Base-by-base conservation (phyloP, 805 yeast species). In the Pichia cabralensis region DNA sequence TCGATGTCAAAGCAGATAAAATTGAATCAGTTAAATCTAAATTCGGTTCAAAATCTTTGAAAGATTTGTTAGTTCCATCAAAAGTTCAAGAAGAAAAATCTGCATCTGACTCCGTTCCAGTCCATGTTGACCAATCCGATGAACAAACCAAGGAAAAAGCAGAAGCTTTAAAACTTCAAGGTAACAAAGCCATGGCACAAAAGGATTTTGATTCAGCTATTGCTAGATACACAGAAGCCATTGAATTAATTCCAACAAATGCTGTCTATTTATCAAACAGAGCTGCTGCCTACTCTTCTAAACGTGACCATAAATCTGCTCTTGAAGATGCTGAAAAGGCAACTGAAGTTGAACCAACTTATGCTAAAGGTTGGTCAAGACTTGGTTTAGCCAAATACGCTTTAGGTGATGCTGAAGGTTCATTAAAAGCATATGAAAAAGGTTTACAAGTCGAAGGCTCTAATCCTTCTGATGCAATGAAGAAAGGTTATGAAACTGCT, bases 351-450 rank as follows among this genome's bases (percentile, higher is more conserved):
- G 86, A 89, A 53, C 80, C 96, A 35, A 49, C 64, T 6, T 92
- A 84, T 49, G 76, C 95, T 22, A 88, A 89, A 65, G 96, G 95
- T 9, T 92, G 86, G 69, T 83, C 96, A 6, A 79, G 98, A 59
- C 67, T 92, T 46, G 98, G 97, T 3, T 74, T 88, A 48, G 97
- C 98, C 5, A 76, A 80, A 53, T 89, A 80, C 58, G 95, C 96
- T n/a, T 65, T 81, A 40, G 95, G 95, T n/a, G 89, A 88, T 53
- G 77, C 89, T 39, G 76, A 81, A 59, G 95, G 80, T 34, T 74
- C 98, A 10, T 66, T 86, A 65, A 80, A 85, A 31, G 96, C 97
- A 20, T 92, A 92, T 62, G 77, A 82, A 60, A 69, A 68, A 44
- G 98, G 96, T 26, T 60, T 92, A 45, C 86, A 82, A 38, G 74